phyloP scores from a whole-genome alignment of 192 early-diverging fungal genomes.

The Linnemannia hyalina region DNA sequence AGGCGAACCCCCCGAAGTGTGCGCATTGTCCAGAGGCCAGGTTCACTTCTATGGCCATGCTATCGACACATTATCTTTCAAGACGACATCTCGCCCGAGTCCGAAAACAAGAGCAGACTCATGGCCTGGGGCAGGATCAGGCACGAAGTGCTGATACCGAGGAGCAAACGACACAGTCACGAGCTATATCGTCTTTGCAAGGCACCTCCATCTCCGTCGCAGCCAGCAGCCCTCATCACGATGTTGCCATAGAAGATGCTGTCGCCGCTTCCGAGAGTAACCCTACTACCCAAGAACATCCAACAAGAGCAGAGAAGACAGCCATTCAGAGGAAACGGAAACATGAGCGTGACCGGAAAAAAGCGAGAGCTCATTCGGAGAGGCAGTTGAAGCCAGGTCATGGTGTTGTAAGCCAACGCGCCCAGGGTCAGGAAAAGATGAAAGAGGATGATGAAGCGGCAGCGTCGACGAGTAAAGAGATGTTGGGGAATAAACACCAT shows the following conservation, averaged over 20 bases:
- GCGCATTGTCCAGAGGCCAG: conserved; percentile 20
- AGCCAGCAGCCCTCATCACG: not conserved
- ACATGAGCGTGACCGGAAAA: conserved; percentile 17
- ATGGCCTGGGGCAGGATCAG: not conserved
- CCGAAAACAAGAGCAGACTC: not conserved
- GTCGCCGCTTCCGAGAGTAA: not conserved
- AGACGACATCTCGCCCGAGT: conserved; percentile 23
- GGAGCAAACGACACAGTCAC: not conserved
- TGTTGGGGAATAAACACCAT: not conserved
- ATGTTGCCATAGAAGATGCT: not conserved
- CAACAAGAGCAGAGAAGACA: not conserved
- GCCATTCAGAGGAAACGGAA: conserved; percentile 20
- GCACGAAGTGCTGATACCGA: not conserved
- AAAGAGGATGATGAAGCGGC: not conserved
- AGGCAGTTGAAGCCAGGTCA: not conserved
- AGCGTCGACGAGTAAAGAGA: not conserved
- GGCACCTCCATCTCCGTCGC: not conserved
- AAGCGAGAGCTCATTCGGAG: conserved; percentile 12
- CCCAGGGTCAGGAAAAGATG: not conserved
- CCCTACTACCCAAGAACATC: not conserved
- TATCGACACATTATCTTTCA: conserved; percentile 20
- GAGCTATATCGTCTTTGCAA: not conserved
- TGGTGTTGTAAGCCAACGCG: not conserved
- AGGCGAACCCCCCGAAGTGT: conserved; percentile 28
- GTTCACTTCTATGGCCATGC: conserved; percentile 38